A percentile compares a stretch with the other conserved stretches of the same genome.
Evolutionary conservation across 1,284 basidiomycete genomes (phyloP).

Genomic region (Hymenochaete sp.): DNA sequence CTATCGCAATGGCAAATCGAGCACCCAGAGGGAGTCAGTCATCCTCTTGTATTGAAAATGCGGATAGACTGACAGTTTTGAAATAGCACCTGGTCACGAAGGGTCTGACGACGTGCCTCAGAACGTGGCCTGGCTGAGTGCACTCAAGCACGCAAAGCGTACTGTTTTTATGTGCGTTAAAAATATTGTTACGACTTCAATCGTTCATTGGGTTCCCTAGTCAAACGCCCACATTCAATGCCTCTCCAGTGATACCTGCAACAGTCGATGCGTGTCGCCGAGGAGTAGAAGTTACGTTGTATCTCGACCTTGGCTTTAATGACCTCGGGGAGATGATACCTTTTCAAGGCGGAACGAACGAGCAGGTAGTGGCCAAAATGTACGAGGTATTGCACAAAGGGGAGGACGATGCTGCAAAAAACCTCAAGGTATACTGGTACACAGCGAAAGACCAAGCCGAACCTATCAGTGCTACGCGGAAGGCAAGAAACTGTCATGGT

Average conservation of each 20-base stretch:
- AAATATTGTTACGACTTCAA: not conserved
- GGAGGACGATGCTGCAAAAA: conserved; percentile 35
- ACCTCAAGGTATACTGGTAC: conserved; percentile 63
- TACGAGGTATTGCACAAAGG: conserved; percentile 46
- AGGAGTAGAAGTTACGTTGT: conserved; percentile 58
- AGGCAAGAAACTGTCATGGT: conserved; percentile 69
- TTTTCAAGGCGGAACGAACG: conserved; percentile 75
- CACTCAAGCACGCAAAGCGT: conserved; percentile 56
- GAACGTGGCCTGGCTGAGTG: conserved; percentile 70
- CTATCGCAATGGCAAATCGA: conserved; percentile 68
- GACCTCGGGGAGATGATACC: conserved; percentile 67
- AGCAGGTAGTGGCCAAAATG: conserved; percentile 61
- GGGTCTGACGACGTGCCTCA: conserved; percentile 56
- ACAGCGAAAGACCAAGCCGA: conserved; percentile 62
- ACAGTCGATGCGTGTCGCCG: conserved; percentile 58
- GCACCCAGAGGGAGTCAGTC: conserved; percentile 50
- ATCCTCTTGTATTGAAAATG: not conserved
- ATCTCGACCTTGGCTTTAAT: conserved; percentile 61
- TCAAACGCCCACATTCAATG: conserved; percentile 73
- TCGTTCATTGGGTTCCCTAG: conserved; percentile 21
- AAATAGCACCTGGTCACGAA: conserved; percentile 36
- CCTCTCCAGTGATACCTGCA: conserved; percentile 56
- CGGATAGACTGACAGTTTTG: not conserved
- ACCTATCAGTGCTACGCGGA: conserved; percentile 64
- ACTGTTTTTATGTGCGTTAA: conserved; percentile 58